Base-by-base conservation (phyloP, 352 stramenopile species). In the Phytophthora parvispora region DNA sequence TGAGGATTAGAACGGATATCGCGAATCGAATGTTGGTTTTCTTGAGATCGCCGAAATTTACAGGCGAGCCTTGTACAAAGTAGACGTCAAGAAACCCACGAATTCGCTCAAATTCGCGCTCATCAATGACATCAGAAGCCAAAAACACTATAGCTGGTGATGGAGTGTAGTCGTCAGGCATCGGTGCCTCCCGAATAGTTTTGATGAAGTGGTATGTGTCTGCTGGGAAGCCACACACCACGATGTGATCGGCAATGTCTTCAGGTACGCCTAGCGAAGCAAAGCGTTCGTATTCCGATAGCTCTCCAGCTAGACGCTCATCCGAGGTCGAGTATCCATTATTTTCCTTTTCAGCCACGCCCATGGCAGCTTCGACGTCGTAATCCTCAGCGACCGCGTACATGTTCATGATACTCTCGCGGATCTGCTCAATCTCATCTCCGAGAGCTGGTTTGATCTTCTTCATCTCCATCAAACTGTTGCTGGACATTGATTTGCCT, bases 121-220 rank as follows among this genome's bases (percentile, higher is more conserved):
- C 83, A 29, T 81, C 58, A 29, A 93, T 74, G 25, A 81, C 74
- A 0, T 49, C 36, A 2, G 86, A 70, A 1, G 86, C 74, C 22
- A 93, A 67, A 47, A 93, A 93, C 2, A 93, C 78, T 2, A 93
- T 64, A 1, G 86, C 57, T 4, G 80, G 80, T 0, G 85, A 86
- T 10, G 64, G 74, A 0, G 74, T 50, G 22, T 77, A 64, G 10
- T 90, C 78, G 24, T 86, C 69, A 3, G 61, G 63, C 24, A 79
- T 59, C 9, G 83, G 78, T 0, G 80, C 81, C 47, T 93, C 85
- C 20, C 80, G 78, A 57, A 93, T 90, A 4, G 83, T 91, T 36
- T 87, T 91, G 27, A 91, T 78, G 32, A 93, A 93, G 55, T 86
- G 74, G 49, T 86, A 90, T 4, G 73, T 89, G 56, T 93, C 83